Conservation (phyloP, 768 basidiomycete genomes). For the Hypholoma fasciculare region DNA sequence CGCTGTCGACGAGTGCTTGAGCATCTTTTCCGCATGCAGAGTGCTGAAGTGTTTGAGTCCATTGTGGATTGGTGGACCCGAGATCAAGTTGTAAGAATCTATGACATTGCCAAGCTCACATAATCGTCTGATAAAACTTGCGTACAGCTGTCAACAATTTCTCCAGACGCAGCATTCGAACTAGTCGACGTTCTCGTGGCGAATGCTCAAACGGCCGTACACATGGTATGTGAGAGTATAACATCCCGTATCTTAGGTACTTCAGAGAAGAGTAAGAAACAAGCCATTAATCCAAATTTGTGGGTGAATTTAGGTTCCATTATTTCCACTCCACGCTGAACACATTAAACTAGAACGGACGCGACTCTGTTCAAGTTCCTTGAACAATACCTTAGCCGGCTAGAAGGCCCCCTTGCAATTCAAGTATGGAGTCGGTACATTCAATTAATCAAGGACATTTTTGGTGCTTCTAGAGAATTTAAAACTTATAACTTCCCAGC, state of each 20-base stretch:
- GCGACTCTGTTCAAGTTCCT: slow-evolving; percentile 79
- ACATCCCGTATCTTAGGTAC: slow-evolving; percentile 53
- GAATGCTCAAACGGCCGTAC: slow-evolving; percentile 84
- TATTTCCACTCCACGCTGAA: not conserved
- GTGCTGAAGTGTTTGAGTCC: slow-evolving; percentile 81
- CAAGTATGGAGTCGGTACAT: slow-evolving; percentile 89
- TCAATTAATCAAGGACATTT: slow-evolving; percentile 76
- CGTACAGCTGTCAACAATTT: slow-evolving; percentile 33
- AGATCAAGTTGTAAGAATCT: slow-evolving; percentile 44
- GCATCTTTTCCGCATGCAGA: slow-evolving; percentile 79
- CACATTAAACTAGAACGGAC: slow-evolving; percentile 55
- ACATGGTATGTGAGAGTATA: slow-evolving; percentile 87
- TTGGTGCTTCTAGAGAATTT: slow-evolving; percentile 64
- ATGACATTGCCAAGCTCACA: not conserved
- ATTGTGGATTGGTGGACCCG: slow-evolving; percentile 82
- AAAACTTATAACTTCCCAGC: slow-evolving; percentile 70
- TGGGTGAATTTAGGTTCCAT: slow-evolving; percentile 31
- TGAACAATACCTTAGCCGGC: slow-evolving; percentile 76
- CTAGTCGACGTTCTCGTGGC: slow-evolving; percentile 81
- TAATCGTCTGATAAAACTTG: slow-evolving; percentile 5
- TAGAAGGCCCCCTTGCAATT: slow-evolving; percentile 90
- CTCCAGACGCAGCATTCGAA: slow-evolving; percentile 67
- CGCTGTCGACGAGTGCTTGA: slow-evolving; percentile 83
- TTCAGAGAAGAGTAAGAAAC: slow-evolving; percentile 61
- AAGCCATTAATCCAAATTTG: slow-evolving; percentile 66